These are phyloP conservation scores for Atkinsonella texensis DNA, from an alignment of 2,329 filamentous ascomycete genomes.

Conservation along the genomic window DNA sequence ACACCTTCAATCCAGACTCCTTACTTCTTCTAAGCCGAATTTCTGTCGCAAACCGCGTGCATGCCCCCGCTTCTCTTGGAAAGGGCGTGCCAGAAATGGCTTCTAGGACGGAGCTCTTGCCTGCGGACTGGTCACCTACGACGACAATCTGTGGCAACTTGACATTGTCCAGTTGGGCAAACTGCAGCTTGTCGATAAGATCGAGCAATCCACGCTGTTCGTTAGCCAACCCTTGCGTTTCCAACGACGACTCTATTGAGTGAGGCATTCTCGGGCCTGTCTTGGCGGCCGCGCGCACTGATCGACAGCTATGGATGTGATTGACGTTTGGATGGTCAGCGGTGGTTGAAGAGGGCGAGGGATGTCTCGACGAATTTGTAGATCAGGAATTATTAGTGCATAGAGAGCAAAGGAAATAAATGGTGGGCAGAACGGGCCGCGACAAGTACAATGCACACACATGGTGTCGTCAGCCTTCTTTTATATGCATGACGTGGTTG, in stretches of 20 bases:
- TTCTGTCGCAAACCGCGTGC: constrained; percentile 50
- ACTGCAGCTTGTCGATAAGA: constrained; percentile 43
- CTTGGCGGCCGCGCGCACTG: no score
- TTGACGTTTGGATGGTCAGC: not conserved
- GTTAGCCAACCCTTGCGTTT: constrained; percentile 35
- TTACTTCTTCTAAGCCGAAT: constrained; percentile 39
- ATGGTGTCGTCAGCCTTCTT: not conserved
- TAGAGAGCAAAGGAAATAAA: constrained; percentile 4
- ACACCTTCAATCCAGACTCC: constrained; percentile 33
- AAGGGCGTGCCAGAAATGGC: constrained; percentile 52
- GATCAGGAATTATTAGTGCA: constrained; percentile 1
- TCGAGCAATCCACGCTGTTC: constrained; percentile 47
- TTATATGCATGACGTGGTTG: not conserved
- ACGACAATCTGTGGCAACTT: constrained; percentile 50
- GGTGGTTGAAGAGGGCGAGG: not conserved
- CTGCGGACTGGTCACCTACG: constrained; percentile 51
- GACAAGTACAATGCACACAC: not conserved
- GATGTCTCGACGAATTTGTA: not conserved
- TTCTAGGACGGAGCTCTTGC: constrained; percentile 52
- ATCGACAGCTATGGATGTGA: not conserved
- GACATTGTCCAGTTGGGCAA: constrained; percentile 38
- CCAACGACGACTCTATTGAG: constrained; percentile 35
- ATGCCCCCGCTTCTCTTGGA: constrained; percentile 46
- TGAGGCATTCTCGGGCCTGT: constrained; percentile 20
- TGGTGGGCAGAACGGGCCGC: not conserved